These are phyloP conservation scores for Chalciporus sp. DNA, from an alignment of 1,284 basidiomycete genomes.

Conservation along the genomic window DNA sequence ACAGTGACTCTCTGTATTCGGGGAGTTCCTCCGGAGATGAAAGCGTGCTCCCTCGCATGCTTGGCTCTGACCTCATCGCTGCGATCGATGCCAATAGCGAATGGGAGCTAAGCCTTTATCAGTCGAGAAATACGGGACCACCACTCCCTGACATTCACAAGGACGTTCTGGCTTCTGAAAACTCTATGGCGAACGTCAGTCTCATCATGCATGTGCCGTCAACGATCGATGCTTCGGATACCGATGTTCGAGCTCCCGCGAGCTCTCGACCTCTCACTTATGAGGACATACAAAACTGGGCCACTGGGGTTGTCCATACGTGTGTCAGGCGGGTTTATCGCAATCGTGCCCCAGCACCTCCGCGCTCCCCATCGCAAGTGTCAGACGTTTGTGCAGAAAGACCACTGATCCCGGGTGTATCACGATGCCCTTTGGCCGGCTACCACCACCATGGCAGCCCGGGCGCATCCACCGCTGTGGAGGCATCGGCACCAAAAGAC, in stretches of 20 bases:
- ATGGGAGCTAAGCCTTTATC: constrained; percentile 20
- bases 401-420: constrained; percentile 24
- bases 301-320: constrained; percentile 29
- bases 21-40: constrained; percentile 23
- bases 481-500: not conserved
- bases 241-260: constrained; percentile 10
- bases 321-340: constrained; percentile 22
- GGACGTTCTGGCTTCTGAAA: constrained; percentile 19
- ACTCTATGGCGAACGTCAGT: constrained; percentile 24
- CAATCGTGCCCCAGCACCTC: constrained; percentile 9
- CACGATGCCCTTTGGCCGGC: constrained; percentile 48
- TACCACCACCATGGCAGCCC: constrained; percentile 22
- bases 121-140: not conserved
- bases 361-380: constrained; percentile 28
- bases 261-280: constrained; percentile 18
- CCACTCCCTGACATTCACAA: constrained; percentile 3
- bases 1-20: constrained; percentile 25
- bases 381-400: constrained; percentile 34
- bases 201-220: constrained; percentile 27
- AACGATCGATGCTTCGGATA: constrained; percentile 8
- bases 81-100: constrained; percentile 33
- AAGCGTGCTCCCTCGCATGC: constrained; percentile 27
- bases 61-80: constrained; percentile 31
- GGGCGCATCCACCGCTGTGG: not conserved
- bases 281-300: constrained; percentile 31